Base-by-base conservation (phyloP, 305 asterid species). In the Fraxinus angustifolia region DNA sequence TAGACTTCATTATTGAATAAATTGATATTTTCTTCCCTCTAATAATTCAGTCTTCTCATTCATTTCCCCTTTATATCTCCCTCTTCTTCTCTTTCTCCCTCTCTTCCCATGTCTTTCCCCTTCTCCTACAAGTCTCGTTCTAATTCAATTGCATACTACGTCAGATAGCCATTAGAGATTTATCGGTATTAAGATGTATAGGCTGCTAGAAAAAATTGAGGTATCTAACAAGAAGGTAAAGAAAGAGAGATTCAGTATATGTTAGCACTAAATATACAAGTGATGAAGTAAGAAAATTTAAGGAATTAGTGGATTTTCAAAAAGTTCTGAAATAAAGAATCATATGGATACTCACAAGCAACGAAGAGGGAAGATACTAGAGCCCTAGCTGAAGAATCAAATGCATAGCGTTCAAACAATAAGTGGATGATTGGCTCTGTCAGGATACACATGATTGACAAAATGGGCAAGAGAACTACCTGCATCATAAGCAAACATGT, bases 381-480 rank as follows among this genome's bases (percentile, higher is more conserved):
- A 82, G 88, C 88, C 75, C 85, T 77, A 76, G 90, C 89, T 12
- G 90, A 85, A 81, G 92, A 83, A 82, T 87, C 89, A 84, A 87
- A 87, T 81, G 90, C 87, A 82, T 81, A 81, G 56, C 86, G 85
- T 82, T 87, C 85, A 74, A 89, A 87, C 78, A 87, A 65, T 70
- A 84, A 62, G 31, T 60, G 82, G 87, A 89, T 79, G 68, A 83
- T 81, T 36, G 92, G 90, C 80, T 84, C 82, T 36, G 87, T 85
- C 87, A 89, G 80, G 86, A 74, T 34, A 78, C 78, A 84, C 84
- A 75, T 80, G 58, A 80, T 71, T 16, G 90, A 87, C 60, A 79
- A 77, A 14, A 83, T 82, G 71, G 90, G 89, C 89, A 89, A 71
- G 81, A 87, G 84, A 82, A 84, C 73, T 80, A 89, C 88, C 92